Conservation (phyloP, 1,284 basidiomycete genomes). For the Apiotrichum mycotoxinovorans region DNA sequence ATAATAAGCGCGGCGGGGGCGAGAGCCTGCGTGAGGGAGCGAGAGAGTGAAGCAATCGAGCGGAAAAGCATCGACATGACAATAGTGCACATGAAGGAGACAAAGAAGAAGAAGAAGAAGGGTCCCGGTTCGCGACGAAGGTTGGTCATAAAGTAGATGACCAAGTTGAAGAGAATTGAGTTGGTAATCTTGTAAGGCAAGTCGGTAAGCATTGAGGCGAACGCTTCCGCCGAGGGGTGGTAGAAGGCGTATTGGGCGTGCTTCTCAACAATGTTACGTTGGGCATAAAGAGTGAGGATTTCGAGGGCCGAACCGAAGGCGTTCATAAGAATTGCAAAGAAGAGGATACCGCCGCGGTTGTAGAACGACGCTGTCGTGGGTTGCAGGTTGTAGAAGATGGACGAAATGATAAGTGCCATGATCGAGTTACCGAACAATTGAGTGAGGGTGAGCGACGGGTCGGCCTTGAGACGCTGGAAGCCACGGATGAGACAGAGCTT, state of each 20-base stretch:
- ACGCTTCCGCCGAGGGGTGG: constrained; percentile 52
- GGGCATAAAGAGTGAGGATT: constrained; percentile 53
- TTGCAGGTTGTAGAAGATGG: constrained; percentile 50
- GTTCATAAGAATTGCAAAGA: constrained; percentile 51
- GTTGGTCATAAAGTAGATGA: constrained; percentile 52
- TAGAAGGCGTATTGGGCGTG: constrained; percentile 52
- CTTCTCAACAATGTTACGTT: constrained; percentile 52
- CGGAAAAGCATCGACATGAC: constrained; percentile 55
- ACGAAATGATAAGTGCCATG: constrained; percentile 51
- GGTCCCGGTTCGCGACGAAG: constrained; percentile 47
- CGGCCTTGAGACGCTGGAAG: constrained; percentile 48
- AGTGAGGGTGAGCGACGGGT: constrained; percentile 48
- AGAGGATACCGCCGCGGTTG: constrained; percentile 46
- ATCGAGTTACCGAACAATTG: constrained; percentile 50
- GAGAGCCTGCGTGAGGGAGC: constrained; percentile 48
- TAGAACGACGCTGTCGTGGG: constrained; percentile 39
- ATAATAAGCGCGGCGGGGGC: constrained; percentile 52
- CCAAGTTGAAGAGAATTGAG: constrained; percentile 46
- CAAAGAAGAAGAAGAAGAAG: constrained; percentile 49
- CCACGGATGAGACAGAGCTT: constrained; percentile 50
- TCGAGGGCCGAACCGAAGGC: constrained; percentile 39
- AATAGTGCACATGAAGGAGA: constrained; percentile 49
- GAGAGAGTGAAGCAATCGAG: constrained; percentile 51
- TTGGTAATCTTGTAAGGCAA: constrained; percentile 53
- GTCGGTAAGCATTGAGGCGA: constrained; percentile 53